Evolutionary conservation across 2,329 filamentous ascomycete genomes (phyloP), one percentile per base, ranked within the genome.

Genomic region (Penicillium oxalicum): DNA sequence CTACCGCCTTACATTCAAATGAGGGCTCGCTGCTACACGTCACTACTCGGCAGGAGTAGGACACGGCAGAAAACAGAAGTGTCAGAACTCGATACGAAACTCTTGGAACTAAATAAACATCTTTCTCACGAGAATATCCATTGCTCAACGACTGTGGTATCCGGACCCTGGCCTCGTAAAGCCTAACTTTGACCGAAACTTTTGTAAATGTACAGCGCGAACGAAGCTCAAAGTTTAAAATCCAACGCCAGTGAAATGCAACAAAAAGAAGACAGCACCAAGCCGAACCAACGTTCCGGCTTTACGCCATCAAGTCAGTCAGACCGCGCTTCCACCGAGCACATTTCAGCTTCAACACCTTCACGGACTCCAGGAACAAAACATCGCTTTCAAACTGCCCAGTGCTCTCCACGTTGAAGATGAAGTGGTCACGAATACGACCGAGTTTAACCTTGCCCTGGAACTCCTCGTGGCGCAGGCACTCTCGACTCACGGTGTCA

Each of bases 331-430:
- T 74, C 60, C 75, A 65, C 38, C 68, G 68, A 44, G 64, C 65
- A 58, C 88, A 93, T 77, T 97, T 97, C 61, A 81, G 77, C 75
- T 91, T 95, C 54, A 98, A 73, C 59, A 89, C 76, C 72, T 86
- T 87, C 44, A 98, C 80, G 27, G 88, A 84, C 72, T 97, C 90
- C 48, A 98, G 71, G 75, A 98, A 97, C 56, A 98, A 77, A 70
- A 90, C 84, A 62, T 97, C 91, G 65, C 90, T 95, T 50, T 93
- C 85, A 76, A 89, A 95, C 73, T 98, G 93, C 5, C 93, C 94
- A 0, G 89, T 86, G 75, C 91, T 96, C 77, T 98, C 93, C 33
- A 98, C 79, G 47, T 83, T 86, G 77, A 93, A 98, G 70, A 98
- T 97, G 70, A 98, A 98, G 74, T 98, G 94, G 69, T 98, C 93